Base-by-base conservation (phyloP, 257 asterid species). In the Solanum lycopersicoides region DNA sequence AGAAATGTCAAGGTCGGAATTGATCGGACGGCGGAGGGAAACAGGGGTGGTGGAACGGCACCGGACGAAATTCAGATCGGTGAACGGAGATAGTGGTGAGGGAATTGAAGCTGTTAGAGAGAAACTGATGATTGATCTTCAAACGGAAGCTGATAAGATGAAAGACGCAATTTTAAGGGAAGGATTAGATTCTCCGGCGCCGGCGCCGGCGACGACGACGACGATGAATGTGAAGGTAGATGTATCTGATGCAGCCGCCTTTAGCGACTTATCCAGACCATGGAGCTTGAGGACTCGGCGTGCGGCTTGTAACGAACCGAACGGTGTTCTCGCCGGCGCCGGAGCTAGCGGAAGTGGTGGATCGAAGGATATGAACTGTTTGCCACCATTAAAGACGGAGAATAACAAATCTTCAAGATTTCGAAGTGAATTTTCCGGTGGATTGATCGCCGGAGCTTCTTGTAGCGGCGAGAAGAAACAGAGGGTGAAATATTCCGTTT, bases 251-350 rank as follows among this genome's bases (percentile, higher is more conserved):
- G 80, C 32, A 59, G 90, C 84, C 6, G 63, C 30, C n/a, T 10
- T 25, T n/a, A 47, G 5, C 1, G 41, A 44, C 37, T 77, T 77
- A 77, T 25, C 85, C 72, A 91, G 91, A 30, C 97, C 98, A 35
- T 95, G 98, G 98, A 95, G 92, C 90, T 90, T 95, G 92, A 87
- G 99, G 88, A 95, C 96, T 80, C 90, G 99, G 83, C 90, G 98
- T 86, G 93, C 98, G 42, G 93, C 94, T 60, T 91, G 91, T 86
- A 92, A 89, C 89, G 89, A 83, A 66, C 83, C 92, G 12, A 89
- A 53, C 63, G 93, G 90, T 18, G 69, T 76, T 11, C 28, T 73
- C 47, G 16, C 42, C 37, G 87, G 87, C 50, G 11, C 82, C 66
- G 47, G 82, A 3, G 23, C 45, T 35, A 50, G 83, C 4, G 87